Base-by-base conservation (phyloP, 83 land plant genomes). In the Larix sibirica region DNA sequence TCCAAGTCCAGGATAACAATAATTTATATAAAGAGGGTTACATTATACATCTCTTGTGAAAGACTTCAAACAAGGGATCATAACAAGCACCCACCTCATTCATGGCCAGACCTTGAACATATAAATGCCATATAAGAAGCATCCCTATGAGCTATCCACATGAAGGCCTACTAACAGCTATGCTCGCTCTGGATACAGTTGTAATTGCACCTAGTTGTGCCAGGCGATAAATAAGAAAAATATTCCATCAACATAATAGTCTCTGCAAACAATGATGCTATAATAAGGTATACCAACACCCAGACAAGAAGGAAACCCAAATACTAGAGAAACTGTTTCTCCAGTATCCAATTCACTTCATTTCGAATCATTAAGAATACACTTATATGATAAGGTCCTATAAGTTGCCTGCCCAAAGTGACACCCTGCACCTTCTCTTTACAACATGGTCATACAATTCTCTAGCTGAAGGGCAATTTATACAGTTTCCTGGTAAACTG, bases 391-490 rank as follows among this genome's bases (percentile, higher is more conserved):
- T 12, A 44, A 73, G 77, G 44, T 9, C 77, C 7, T 44, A 44
- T 50, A 73, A n/a, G 21, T 73, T 73, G 77, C 56, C 77, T 73
- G 24, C 77, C n/a, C 56, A 40, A 44, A 44, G 24, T 73, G 28
- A n/a, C 21, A 73, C 54, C 40, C 21, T 73, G 24, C 56, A 47
- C 77, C 44, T 73, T 73, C 54, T 73, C 77, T 73, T 73, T 73
- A 73, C 77, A 73, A 9, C 12, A 73, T 73, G 54, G 16, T 3
- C 44, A 44, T 73, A 73, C 42, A 73, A 73, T 10, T 38, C 44
- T 73, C 77, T 38, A 21, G 21, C 54, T 42, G 44, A 73, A 21
- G 77, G 77, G 9, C 56, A 73, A 73, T 44, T 73, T 21, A 71
- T 71, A 73, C 77, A 73, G 56, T 73, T 69, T 73, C 77, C 77